These are phyloP conservation scores for Ustilago loliicola DNA, from an alignment of 1,284 basidiomycete species.

Conservation along the genomic window DNA sequence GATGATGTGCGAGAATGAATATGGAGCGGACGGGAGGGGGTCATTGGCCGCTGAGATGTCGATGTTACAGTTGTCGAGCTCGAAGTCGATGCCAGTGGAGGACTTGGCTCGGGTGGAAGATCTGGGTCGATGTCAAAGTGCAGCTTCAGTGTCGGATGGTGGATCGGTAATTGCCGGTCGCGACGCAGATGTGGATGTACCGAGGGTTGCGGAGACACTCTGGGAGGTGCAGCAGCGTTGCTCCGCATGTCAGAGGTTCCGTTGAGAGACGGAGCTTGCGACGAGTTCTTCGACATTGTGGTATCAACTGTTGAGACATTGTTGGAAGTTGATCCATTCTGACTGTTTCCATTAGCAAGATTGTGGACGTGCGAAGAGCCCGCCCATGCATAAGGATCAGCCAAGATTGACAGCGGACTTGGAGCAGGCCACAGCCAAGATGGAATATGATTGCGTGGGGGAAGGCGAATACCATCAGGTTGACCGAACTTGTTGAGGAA, in stretches of 20 bases:
- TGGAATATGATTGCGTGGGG: slow-evolving; percentile 55
- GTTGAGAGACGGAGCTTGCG: slow-evolving; percentile 7
- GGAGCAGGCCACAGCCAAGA: slow-evolving; percentile 61
- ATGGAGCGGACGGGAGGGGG: slow-evolving; percentile 29
- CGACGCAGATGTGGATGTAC: slow-evolving; percentile 17
- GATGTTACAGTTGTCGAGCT: neutral
- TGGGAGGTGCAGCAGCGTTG: neutral
- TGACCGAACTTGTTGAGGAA: slow-evolving; percentile 65
- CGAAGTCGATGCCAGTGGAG: slow-evolving; percentile 4
- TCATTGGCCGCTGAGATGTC: slow-evolving; percentile 26
- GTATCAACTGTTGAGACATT: neutral
- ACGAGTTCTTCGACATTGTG: slow-evolving; percentile 9
- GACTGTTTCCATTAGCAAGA: slow-evolving; percentile 10
- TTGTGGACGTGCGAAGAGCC: slow-evolving; percentile 12
- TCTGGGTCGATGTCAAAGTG: slow-evolving; percentile 57
- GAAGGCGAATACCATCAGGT: slow-evolving; percentile 60
- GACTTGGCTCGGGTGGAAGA: slow-evolving; percentile 34
- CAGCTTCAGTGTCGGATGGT: slow-evolving; percentile 64
- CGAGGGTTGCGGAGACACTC: slow-evolving; percentile 15
- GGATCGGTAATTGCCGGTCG: slow-evolving; percentile 50
- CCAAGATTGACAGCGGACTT: slow-evolving; percentile 34
- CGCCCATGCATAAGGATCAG: slow-evolving; percentile 45
- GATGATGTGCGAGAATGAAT: slow-evolving; percentile 37
- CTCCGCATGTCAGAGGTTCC: slow-evolving; percentile 11
- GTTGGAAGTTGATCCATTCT: slow-evolving; percentile 11